Conservation (phyloP, 306 rosid genomes). For the Leucaena leucocephala region DNA sequence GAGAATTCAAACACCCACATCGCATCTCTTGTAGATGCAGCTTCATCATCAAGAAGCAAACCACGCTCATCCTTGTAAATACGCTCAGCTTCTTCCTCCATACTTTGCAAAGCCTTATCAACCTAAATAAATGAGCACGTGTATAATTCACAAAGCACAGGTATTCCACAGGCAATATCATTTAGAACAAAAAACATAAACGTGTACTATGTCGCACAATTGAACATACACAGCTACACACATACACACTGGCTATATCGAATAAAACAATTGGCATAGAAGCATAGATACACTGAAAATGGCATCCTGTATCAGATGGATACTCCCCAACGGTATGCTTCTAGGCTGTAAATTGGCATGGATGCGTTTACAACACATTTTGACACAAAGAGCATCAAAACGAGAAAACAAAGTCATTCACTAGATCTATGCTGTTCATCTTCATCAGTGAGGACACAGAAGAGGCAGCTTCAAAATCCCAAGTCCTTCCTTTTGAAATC, state of each 20-base stretch:
- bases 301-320: background rate
- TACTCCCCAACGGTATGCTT: background rate
- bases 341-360: background rate
- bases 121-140: conserved; percentile 50
- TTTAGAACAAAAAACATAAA: background rate
- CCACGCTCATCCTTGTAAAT: conserved; percentile 93
- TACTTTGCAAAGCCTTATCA: conserved; percentile 87
- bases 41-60: conserved; percentile 87
- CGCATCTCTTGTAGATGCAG: conserved; percentile 95
- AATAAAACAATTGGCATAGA: background rate
- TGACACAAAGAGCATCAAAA: background rate
- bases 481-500: background rate
- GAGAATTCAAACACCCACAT: conserved; percentile 62
- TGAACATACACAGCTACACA: background rate
- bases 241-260: background rate
- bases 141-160: background rate
- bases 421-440: background rate
- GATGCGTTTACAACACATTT: background rate
- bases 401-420: background rate
- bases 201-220: background rate
- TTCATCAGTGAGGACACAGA: background rate
- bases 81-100: conserved; percentile 92
- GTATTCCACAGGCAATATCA: background rate
- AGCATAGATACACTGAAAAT: background rate
- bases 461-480: background rate